Percentiles rank a stretch among this genome's conserved stretches.
Conservation (phyloP, 352 stramenopile genomes). For the Phytophthora pinifolia region DNA sequence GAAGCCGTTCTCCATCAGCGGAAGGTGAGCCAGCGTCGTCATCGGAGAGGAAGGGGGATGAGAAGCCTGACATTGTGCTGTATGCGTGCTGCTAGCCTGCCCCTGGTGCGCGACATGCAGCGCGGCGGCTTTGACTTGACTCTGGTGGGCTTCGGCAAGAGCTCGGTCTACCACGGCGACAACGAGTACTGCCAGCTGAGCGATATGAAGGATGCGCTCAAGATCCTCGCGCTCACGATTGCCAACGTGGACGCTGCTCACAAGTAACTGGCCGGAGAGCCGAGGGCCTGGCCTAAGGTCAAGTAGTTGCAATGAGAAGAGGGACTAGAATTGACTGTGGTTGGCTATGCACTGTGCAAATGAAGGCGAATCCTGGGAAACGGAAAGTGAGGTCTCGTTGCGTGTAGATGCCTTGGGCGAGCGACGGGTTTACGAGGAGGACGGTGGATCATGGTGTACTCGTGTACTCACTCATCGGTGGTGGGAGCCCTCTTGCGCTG, state of each 20-base stretch:
- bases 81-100: conserved; percentile 35
- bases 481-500: conserved; percentile 54
- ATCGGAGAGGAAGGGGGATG: conserved; percentile 1
- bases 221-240: conserved; percentile 87
- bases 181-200: conserved; percentile 91
- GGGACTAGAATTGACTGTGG: conserved; percentile 22
- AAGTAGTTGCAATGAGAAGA: conserved; percentile 17
- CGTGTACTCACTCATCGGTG: conserved; percentile 39
- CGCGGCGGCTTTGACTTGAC: conserved; percentile 74
- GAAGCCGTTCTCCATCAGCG: conserved; percentile 92
- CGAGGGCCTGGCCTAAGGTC: background rate
- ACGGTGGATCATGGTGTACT: background rate
- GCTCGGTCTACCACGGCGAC: conserved; percentile 90
- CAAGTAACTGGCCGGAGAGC: conserved; percentile 5
- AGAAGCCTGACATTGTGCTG: conserved; percentile 7
- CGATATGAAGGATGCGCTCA: conserved; percentile 85
- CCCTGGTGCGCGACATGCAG: conserved; percentile 77
- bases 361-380: conserved; percentile 23
- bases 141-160: conserved; percentile 79
- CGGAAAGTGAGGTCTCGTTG: conserved; percentile 12
- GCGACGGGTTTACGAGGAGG: conserved; percentile 14
- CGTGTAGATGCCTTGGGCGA: conserved; percentile 10
- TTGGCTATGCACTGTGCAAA: conserved; percentile 17
- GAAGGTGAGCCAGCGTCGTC: conserved; percentile 54
- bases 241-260: conserved; percentile 57